Conservation (phyloP, 78 protist species). For the Dictyostelium intermedium region DNA sequence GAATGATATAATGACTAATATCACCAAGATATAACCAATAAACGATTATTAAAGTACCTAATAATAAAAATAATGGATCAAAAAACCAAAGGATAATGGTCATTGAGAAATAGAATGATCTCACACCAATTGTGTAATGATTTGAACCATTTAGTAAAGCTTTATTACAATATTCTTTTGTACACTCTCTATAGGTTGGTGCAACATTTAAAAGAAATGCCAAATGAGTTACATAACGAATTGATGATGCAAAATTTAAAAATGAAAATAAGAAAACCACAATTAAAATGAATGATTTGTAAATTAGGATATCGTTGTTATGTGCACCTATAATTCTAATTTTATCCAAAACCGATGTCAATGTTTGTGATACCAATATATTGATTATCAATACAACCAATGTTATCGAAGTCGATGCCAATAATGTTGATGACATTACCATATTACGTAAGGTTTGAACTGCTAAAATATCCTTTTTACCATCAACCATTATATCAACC, state of each 20-base stretch:
- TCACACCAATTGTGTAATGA: slow-evolving; percentile 59
- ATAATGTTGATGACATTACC: slow-evolving; percentile 51
- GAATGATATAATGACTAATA: slow-evolving; percentile 29
- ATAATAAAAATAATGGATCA: slow-evolving; percentile 52
- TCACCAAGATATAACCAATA: slow-evolving; percentile 62
- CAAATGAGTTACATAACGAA: slow-evolving; percentile 40
- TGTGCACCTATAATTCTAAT: slow-evolving; percentile 49
- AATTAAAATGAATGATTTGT: slow-evolving; percentile 45
- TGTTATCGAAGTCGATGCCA: slow-evolving; percentile 60
- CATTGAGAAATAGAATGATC: slow-evolving; percentile 59
- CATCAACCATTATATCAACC: slow-evolving; percentile 14
- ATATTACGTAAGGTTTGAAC: slow-evolving; percentile 44
- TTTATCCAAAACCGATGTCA: background rate
- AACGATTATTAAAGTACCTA: background rate
- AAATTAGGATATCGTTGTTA: slow-evolving; percentile 9
- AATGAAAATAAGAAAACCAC: slow-evolving; percentile 43
- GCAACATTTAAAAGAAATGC: slow-evolving; percentile 46
- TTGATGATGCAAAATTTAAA: slow-evolving; percentile 41
- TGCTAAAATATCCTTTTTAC: slow-evolving; percentile 51
- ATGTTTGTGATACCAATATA: slow-evolving; percentile 9
- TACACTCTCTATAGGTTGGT: slow-evolving; percentile 19
- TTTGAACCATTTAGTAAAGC: slow-evolving; percentile 14
- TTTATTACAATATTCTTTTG: slow-evolving; percentile 18
- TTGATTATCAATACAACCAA: slow-evolving; percentile 42
- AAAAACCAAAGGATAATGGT: slow-evolving; percentile 51